Base-by-base conservation (phyloP, 1,139 yeast species). In the Taphrina flavorubra region DNA sequence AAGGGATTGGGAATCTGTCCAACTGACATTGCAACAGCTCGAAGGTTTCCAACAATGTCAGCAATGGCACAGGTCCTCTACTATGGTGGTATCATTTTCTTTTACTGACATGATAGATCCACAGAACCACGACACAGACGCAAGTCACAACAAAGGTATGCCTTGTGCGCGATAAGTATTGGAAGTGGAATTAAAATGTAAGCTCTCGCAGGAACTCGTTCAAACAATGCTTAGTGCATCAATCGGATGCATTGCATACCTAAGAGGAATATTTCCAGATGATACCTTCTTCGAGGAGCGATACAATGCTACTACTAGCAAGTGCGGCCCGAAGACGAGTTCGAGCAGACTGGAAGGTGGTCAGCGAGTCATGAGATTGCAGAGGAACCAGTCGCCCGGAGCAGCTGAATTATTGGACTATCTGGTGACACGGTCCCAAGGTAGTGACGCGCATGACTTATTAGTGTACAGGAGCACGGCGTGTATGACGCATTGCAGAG, bases 361-460 rank as follows among this genome's bases (percentile, higher is more conserved):
- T 2, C 65, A 71, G 42, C 65, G 72, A 8, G 67, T 84, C 11
- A 85, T 85, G 74, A 81, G 81, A 10, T 74, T 85, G 51, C 77
- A 78, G 2, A 78, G 78, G 59, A 86, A 86, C 0, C 78, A 76
- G 47, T 79, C 83, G 0, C 74, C 74, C 11, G 82, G 81, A 66
- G 84, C 81, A 6, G 86, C 84, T 73, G 69, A 73, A 14, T 78
- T 85, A 51, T 75, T 84, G 34, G 79, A 81, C 68, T 85, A 87
- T 86, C 74, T 86, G 39, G 86, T 69, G 18, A 16, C 20, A n/a
- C 20, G 6, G 18, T 16, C 14, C 16, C 10, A 4, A 13, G 18
- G 14, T 2, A 13, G 34, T 16, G 42, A 2, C 34, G 16, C 55
- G 6, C 16, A 16, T 34, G 6, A n/a, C 60, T 57, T 39, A 56